These are phyloP conservation scores for Phytophthora fragariae DNA, from an alignment of 352 stramenopile genomes.

Conservation along the genomic window DNA sequence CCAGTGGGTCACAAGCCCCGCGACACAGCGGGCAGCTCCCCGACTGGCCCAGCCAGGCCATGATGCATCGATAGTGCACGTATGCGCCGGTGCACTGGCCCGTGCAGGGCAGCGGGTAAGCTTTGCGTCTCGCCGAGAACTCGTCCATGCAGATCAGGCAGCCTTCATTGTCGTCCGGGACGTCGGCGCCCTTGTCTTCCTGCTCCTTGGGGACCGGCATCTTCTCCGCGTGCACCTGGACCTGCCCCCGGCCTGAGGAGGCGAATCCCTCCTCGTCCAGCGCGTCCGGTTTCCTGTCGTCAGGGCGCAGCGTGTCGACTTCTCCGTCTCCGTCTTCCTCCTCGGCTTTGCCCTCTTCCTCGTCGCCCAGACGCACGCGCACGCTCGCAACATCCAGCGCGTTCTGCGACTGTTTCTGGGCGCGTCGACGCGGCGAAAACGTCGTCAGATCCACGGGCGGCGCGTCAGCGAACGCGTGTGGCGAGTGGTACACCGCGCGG, in stretches of 20 bases:
- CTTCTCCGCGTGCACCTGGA: slow-evolving; percentile 39
- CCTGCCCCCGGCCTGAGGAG: slow-evolving; percentile 4
- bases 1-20: slow-evolving; percentile 79
- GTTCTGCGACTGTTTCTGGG: slow-evolving; percentile 24
- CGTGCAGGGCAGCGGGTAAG: slow-evolving; percentile 85
- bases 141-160: slow-evolving; percentile 92
- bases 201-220: slow-evolving; percentile 32
- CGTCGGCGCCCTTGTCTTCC: slow-evolving; percentile 36
- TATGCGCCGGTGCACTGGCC: slow-evolving; percentile 79
- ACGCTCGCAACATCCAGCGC: slow-evolving; percentile 13
- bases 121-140: slow-evolving; percentile 84
- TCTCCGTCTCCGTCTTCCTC: slow-evolving; percentile 35
- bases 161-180: slow-evolving; percentile 46
- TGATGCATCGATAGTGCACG: slow-evolving; percentile 91
- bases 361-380: slow-evolving; percentile 39
- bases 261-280: slow-evolving; percentile 19
- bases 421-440: slow-evolving; percentile 70
- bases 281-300: slow-evolving; percentile 23
- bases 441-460: slow-evolving; percentile 45
- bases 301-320: slow-evolving; percentile 29
- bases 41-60: slow-evolving; percentile 88
- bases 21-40: slow-evolving; percentile 86
- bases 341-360: slow-evolving; percentile 52
- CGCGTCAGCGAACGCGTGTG: slow-evolving; percentile 53
- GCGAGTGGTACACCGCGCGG: slow-evolving; percentile 70